Percentiles rank a stretch among this genome's conserved stretches.
Conservation (phyloP, 2,329 filamentous ascomycete species). For the Arthrobotrys pseudoclavata region DNA sequence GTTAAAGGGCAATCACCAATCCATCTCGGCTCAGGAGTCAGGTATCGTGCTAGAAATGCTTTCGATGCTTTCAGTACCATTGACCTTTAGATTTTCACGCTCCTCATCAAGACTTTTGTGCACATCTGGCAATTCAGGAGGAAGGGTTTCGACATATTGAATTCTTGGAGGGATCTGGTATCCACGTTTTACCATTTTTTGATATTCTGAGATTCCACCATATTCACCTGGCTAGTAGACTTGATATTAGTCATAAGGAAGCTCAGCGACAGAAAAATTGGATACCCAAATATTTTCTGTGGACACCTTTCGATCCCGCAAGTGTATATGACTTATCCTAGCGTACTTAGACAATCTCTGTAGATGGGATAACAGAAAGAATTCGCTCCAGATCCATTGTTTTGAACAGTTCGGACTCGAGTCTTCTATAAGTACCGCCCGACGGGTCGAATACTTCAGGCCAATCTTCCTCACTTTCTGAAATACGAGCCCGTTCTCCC, state of each 20-base stretch:
- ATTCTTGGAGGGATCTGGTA: not conserved
- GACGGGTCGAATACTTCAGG: not conserved
- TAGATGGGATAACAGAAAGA: slow-evolving; percentile 2
- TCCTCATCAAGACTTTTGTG: not conserved
- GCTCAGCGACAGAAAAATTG: not conserved
- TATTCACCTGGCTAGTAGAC: not conserved
- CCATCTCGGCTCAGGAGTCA: slow-evolving; percentile 7
- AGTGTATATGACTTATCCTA: not conserved
- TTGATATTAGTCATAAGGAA: not conserved
- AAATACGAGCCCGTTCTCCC: not conserved
- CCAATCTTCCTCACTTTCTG: not conserved
- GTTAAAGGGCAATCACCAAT: not conserved
- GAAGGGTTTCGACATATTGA: not conserved
- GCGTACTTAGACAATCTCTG: not conserved
- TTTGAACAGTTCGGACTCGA: not conserved
- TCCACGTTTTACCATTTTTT: not conserved
- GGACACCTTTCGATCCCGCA: not conserved
- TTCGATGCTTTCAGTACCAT: not conserved
- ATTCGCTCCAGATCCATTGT: not conserved
- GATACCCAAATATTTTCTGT: not conserved
- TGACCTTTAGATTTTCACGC: not conserved
- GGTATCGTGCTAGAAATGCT: not conserved
- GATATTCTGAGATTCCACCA: slow-evolving; percentile 7
- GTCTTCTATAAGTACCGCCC: not conserved
- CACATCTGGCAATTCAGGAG: not conserved